Evolutionary conservation across 139 green algal species (phyloP).

Genomic region (Nannochloris sp.): DNA sequence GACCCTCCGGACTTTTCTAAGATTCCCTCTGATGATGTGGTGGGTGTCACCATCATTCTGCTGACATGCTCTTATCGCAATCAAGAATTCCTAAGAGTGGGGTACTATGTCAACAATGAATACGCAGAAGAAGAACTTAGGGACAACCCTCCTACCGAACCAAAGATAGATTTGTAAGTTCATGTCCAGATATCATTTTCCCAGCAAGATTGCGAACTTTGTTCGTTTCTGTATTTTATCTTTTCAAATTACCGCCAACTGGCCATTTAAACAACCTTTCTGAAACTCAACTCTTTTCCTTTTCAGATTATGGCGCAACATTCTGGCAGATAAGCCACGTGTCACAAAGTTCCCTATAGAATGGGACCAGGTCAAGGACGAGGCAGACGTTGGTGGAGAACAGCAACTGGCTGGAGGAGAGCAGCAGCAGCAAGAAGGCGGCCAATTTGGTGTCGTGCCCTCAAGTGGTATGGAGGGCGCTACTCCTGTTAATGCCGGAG

Average conservation of each 20-base stretch:
- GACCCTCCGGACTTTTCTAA: conserved; percentile 72
- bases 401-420: background rate
- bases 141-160: conserved; percentile 70
- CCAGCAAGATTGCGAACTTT: background rate
- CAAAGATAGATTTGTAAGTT: conserved; percentile 50
- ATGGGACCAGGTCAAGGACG: conserved; percentile 27
- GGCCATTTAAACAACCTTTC: too few relatives aligned
- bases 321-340: conserved; percentile 85
- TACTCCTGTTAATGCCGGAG: background rate
- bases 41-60: conserved; percentile 92
- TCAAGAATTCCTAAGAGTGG: conserved; percentile 79
- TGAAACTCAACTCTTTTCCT: background rate
- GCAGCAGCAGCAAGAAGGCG: background rate
- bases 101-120: conserved; percentile 97
- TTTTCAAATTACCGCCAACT: too few relatives aligned
- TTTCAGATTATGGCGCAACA: conserved; percentile 54
- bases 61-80: conserved; percentile 89
- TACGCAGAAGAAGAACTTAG: conserved; percentile 82
- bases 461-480: background rate
- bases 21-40: conserved; percentile 72
- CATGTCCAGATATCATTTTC: background rate
- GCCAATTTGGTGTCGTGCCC: conserved; percentile 14
- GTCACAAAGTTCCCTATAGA: conserved; percentile 80
- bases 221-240: background rate
- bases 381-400: background rate